Evolutionary conservation across 176 grass and related monocot species (phyloP), one percentile per base, ranked within the genome.

Genomic region (Pontederia crassipes): DNA sequence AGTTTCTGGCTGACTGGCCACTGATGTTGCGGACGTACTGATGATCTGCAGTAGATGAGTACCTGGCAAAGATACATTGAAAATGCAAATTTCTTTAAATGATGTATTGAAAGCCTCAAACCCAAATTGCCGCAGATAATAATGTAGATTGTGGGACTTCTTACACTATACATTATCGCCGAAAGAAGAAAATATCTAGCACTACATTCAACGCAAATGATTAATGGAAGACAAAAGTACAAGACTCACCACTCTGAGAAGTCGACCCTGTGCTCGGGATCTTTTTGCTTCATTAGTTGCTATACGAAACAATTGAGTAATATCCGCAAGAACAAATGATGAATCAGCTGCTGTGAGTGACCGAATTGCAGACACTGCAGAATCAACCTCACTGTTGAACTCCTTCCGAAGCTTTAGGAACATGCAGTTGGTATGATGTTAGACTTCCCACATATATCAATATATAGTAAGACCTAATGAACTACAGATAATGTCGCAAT

Each of bases 31-130:
- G 93, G 93, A 27, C 62, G 81, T 11, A 67, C 82, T 18, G 93
- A 95, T 52, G 91, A 95, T 20, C 91, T 78, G 66, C 83, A 95
- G 75, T 98, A 98, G 52, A 98, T 83, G 46, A 98, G 82, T 59
- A 98, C 79, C 93, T 98, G 76, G 9, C 12, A 61, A 60, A 67
- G 10, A 45, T 12, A 45, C 11, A 55, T 12, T 10, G 8, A 49
- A 64, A 46, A 49, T 46, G 40, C 13, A 24, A 64, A 49, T 45
- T 26, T 65, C 45, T 49, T 12, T 1, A 11, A 26, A 49, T 13
- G 45, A 11, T 13, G 17, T 40, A 40, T 24, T 24, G 20, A 24
- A 24, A 24, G 20, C 20, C 20, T 24, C 20, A 40, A 40, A 40
- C 4, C 32, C 32, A 40, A 40, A 40, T 40, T 40, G 2, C 32